Base-by-base conservation (phyloP, 2,329 filamentous ascomycete genomes). In the Xylaria sp. region DNA sequence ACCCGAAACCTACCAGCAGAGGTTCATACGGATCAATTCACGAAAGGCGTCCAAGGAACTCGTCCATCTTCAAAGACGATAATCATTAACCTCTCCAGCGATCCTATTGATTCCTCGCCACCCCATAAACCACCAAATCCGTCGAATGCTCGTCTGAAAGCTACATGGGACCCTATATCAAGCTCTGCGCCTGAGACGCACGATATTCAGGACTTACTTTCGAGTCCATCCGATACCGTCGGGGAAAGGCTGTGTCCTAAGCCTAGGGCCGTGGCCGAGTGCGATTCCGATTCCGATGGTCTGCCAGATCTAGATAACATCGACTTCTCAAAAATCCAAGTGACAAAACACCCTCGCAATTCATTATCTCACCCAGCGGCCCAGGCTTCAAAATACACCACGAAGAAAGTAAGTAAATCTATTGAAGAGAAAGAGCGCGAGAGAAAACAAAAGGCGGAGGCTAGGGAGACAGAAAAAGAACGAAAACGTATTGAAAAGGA, bases 401-500 rank as follows among this genome's bases (percentile, higher is more conserved):
- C 8, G n/a, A 70, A 60, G 67, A 70, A 60, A 25, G 65, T 60
- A 37, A 68, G 50, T 48, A 81, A 77, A 62, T 78, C 76, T 0
- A 66, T 77, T 4, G 81, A 79, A 27, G 81, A 83, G 40, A 82
- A 77, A 62, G 75, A 78, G 18, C 77, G 74, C 8, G 82, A 84
- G 50, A 84, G 78, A 55, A 77, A 81, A 44, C 77, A 81, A 13
- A 90, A 84, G 73, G 80, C 81, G 1, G 80, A 82, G 1, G 83
- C 83, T 1, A 85, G 82, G 69, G 86, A 87, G 25, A 81, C 81
- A 0, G 88, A 89, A 55, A 88, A 85, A 67, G 86, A 87, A 68
- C 82, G 81, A 25, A 87, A 88, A 71, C 85, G 86, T 44, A 78
- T 81, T 2, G 87, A 90, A 66, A 89, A 85, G 58, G 85, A 90